Evolutionary conservation across 2,329 filamentous ascomycete species (phyloP).

Genomic region (Dendryphion nanum): DNA sequence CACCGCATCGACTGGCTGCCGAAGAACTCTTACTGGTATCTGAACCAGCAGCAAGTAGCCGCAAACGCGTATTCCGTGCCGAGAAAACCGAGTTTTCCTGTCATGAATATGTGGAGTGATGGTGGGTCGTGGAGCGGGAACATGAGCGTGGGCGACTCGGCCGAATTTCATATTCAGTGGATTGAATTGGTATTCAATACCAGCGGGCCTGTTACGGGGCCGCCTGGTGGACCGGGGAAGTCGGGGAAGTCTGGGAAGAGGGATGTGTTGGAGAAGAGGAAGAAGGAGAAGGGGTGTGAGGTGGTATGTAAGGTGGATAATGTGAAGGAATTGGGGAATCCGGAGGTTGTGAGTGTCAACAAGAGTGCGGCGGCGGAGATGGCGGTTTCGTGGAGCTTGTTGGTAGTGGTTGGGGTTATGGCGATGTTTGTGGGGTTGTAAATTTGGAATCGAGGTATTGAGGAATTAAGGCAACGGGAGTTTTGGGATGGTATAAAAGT

Average conservation of each 20-base stretch:
- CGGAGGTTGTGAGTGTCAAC: constrained; percentile 33
- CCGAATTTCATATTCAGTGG: constrained; percentile 62
- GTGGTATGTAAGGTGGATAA: constrained; percentile 40
- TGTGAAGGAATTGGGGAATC: constrained; percentile 31
- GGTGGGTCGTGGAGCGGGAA: constrained; percentile 60
- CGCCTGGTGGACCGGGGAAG: constrained; percentile 7
- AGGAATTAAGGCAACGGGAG: too few relatives aligned
- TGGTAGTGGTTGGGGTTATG: constrained; percentile 20
- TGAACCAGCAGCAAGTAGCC: constrained; percentile 52
- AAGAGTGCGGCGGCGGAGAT: constrained; percentile 10
- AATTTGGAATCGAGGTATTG: too few relatives aligned
- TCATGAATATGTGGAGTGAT: constrained; percentile 62
- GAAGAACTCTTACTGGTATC: constrained; percentile 55
- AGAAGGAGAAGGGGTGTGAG: constrained; percentile 27
- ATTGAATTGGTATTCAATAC: constrained; percentile 58
- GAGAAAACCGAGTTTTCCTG: constrained; percentile 51
- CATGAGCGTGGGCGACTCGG: constrained; percentile 52
- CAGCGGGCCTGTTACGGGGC: constrained; percentile 30
- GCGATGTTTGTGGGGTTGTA: constrained; percentile 20
- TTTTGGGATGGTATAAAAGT: too few relatives aligned
- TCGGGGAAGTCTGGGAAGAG: constrained; percentile 17
- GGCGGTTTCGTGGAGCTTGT: constrained; percentile 26
- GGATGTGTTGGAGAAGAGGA: constrained; percentile 5
- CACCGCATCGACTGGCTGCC: constrained; percentile 62
- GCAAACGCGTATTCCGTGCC: constrained; percentile 58